phyloP scores from a whole-genome alignment of 805 yeast species.

The Naumovozyma baii region DNA sequence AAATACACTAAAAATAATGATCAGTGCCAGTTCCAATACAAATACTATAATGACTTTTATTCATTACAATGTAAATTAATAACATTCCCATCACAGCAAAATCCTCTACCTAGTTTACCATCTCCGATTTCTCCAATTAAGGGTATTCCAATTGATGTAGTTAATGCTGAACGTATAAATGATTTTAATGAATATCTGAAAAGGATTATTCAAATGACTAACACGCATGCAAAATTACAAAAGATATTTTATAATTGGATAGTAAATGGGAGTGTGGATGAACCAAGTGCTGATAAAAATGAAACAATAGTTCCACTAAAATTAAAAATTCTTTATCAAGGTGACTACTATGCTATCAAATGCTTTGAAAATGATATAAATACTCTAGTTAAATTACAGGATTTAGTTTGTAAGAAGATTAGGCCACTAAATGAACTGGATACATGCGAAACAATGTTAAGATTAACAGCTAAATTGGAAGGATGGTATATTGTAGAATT shows the following conservation, averaged over 20 bases:
- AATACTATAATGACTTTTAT: slow-evolving; percentile 19
- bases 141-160: not conserved
- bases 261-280: not conserved
- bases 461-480: slow-evolving; percentile 9
- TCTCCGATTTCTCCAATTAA: not conserved
- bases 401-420: slow-evolving; percentile 1
- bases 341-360: slow-evolving; percentile 18
- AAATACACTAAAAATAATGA: slow-evolving; percentile 6
- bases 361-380: slow-evolving; percentile 8
- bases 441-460: not conserved
- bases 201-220: not conserved
- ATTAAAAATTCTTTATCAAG: slow-evolving; percentile 14
- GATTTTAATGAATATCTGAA: not conserved
- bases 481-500: slow-evolving; percentile 16
- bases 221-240: not conserved
- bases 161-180: not conserved
- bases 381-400: slow-evolving; percentile 8
- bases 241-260: slow-evolving; percentile 8
- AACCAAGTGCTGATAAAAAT: not conserved
- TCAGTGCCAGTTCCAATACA: no score
- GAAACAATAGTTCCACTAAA: slow-evolving; percentile 10
- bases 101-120: slow-evolving; percentile 1
- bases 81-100: not conserved
- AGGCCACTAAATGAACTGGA: not conserved
- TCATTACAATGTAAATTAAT: slow-evolving; percentile 13